Conservation (phyloP, 148 eudicot genomes). For the Oxyria digyna region DNA sequence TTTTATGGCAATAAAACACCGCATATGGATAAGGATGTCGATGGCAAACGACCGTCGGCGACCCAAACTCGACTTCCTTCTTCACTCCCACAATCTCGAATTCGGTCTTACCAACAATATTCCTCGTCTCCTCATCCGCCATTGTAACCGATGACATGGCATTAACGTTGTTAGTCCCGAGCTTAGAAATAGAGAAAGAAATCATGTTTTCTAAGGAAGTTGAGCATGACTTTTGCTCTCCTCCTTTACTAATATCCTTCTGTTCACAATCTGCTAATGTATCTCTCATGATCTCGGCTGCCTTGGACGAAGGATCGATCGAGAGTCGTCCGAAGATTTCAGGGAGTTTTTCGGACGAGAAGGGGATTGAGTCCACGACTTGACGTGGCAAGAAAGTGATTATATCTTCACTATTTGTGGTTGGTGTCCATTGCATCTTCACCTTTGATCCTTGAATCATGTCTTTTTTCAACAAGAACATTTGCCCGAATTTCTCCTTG, state of each 20-base stretch:
- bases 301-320: background rate
- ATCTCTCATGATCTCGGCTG: background rate
- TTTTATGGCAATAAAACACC: background rate
- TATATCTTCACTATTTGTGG: background rate
- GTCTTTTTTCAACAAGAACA: background rate
- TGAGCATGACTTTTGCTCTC: background rate
- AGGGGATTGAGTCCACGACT: constrained; percentile 1
- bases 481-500: background rate
- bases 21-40: background rate
- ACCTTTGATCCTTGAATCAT: background rate
- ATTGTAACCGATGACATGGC: background rate
- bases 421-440: background rate
- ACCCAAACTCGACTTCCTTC: background rate
- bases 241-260: background rate
- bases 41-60: background rate
- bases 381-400: background rate
- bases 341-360: background rate
- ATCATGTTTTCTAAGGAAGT: constrained; percentile 1
- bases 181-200: background rate
- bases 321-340: background rate
- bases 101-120: background rate
- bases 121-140: background rate
- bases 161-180: background rate
- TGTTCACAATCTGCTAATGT: background rate
- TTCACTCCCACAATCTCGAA: background rate